These are phyloP conservation scores for Mucor mucedo DNA, from an alignment of 371 early-diverging fungal species.

Conservation along the genomic window DNA sequence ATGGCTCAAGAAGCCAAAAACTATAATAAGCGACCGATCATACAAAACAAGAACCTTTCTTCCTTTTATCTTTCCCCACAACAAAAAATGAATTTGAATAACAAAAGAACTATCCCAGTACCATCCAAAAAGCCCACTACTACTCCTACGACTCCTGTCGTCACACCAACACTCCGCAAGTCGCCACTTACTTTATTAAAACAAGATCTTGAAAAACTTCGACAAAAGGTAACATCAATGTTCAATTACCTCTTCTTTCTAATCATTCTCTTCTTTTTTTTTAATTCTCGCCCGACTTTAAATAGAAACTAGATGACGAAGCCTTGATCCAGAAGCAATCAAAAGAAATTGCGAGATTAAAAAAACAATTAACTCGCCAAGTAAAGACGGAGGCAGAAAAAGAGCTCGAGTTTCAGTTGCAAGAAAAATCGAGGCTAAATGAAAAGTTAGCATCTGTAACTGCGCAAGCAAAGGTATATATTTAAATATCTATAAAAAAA, in stretches of 20 bases:
- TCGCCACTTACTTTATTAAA: constrained; percentile 19
- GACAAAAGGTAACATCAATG: constrained; percentile 17
- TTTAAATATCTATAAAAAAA: neutral
- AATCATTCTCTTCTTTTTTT: neutral
- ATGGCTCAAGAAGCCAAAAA: constrained; percentile 24
- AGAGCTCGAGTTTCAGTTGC: constrained; percentile 8
- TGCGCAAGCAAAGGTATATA: constrained; percentile 13
- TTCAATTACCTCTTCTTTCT: neutral
- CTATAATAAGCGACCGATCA: constrained; percentile 17
- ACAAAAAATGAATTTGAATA: constrained; percentile 4
- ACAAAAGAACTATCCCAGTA: neutral
- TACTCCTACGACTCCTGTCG: too few species aligned
- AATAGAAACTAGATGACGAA: constrained; percentile 19
- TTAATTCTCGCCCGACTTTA: neutral
- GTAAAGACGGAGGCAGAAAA: neutral
- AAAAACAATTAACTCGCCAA: constrained; percentile 2
- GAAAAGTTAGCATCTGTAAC: neutral
- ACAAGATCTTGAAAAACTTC: constrained; percentile 20
- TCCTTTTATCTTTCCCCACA: constrained; percentile 6
- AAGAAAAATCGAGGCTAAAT: constrained; percentile 7
- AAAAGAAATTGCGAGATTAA: constrained; percentile 15
- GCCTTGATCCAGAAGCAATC: constrained; percentile 16
- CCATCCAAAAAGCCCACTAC: neutral
- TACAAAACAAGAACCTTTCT: constrained; percentile 6
- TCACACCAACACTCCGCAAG: constrained; percentile 7